phyloP scores from a whole-genome alignment of 345 rosid genomes.

The Lepidium aucheri region DNA sequence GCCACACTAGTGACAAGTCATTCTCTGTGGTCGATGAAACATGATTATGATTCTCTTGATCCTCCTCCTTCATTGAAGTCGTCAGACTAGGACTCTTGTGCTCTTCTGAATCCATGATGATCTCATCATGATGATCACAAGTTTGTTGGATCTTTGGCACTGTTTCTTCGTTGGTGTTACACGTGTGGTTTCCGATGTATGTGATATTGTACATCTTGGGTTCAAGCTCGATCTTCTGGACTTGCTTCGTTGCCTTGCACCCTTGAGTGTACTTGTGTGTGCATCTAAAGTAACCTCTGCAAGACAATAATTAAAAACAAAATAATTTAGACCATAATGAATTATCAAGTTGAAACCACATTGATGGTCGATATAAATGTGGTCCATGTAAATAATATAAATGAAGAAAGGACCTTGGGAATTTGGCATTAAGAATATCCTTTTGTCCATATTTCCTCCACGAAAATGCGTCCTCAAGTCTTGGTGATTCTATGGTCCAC shows the following conservation, averaged over 20 bases:
- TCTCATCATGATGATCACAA: conserved; percentile 22
- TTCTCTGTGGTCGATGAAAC: conserved; percentile 5
- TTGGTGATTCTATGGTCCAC: conserved; percentile 28
- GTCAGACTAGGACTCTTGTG: conserved; percentile 14
- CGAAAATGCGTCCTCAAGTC: conserved; percentile 42
- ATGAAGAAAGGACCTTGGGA: conserved; percentile 49
- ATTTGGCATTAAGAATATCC: conserved; percentile 49
- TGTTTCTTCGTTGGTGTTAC: conserved; percentile 28
- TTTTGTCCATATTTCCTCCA: conserved; percentile 98
- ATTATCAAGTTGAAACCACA: neutral
- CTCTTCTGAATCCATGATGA: conserved; percentile 17
- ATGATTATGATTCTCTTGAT: neutral
- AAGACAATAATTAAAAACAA: neutral
- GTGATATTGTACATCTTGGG: conserved; percentile 40
- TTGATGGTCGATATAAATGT: conserved; percentile 9
- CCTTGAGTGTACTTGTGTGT: conserved; percentile 57
- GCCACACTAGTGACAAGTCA: conserved; percentile 24
- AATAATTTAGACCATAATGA: neutral
- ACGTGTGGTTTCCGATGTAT: conserved; percentile 60
- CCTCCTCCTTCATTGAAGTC: conserved; percentile 16
- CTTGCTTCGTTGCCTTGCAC: conserved; percentile 80
- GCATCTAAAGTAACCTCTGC: conserved; percentile 87
- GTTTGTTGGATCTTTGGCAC: neutral
- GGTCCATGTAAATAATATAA: neutral
- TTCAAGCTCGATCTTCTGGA: conserved; percentile 50